Evolutionary conservation across 2,329 filamentous ascomycete species (phyloP), one percentile per base, ranked within the genome.

Genomic region (Emergomyces africanus): DNA sequence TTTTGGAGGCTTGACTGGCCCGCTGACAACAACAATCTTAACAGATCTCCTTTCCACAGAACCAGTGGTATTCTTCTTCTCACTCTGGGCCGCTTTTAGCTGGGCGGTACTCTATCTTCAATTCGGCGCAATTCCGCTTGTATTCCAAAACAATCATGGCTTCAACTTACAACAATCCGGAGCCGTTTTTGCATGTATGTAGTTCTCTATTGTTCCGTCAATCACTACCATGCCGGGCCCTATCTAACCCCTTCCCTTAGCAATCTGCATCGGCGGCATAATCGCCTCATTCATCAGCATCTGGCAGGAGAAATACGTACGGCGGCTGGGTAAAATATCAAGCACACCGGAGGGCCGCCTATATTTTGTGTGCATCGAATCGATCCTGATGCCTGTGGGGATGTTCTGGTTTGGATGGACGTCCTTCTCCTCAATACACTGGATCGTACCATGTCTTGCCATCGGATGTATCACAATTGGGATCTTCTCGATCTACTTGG

Each of bases 21-120:
- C 12, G 30, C 18, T 33, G 14, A 41, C n/a, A n/a, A n/a, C n/a
- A n/a, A 41, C n/a, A 8, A 44, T 9, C 33, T 50, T 48, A 54
- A n/a, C 61, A 76, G 75, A 77, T 56, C 70, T 88, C 76, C 74
- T 87, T 8, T 66, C 83, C 46, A 78, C 79, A 0, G 84, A 87
- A 64, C 83, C 84, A 2, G 84, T 87, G 42, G 79, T 86, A 1
- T 78, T 79, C 12, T 81, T 84, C 76, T 96, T 96, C 75, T 90
- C 87, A 0, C 78, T 95, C 0, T 96, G 91, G 91, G 86, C 90
- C 0, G 81, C 89, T 0, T 96, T 96, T 71, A 86, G 86, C 23
- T 96, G 91, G 91, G 90, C 87, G 0, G 82, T 95, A 0, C 81
- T 96, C 0, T 96, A 96, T 71, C 77, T 96, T 20, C 89, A 87